Evolutionary conservation across 768 basidiomycete species (phyloP).

Genomic region (Pholiota molesta): DNA sequence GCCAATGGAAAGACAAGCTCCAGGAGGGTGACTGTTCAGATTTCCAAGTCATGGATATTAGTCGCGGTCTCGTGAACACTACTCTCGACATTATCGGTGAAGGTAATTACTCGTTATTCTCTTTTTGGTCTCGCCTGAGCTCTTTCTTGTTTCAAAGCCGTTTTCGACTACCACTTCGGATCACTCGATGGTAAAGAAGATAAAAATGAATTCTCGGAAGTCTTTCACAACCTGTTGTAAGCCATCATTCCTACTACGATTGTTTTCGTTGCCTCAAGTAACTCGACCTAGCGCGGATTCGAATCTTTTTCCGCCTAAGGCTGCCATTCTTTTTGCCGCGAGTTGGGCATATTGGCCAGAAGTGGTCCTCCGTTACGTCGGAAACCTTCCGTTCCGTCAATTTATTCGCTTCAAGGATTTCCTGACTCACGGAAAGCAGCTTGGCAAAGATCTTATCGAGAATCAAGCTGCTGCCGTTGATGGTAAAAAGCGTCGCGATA

Average conservation of each 20-base stretch:
- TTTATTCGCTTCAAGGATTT: conserved; percentile 16
- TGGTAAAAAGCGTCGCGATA: conserved; percentile 13
- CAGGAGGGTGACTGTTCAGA: conserved; percentile 16
- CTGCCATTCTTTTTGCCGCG: conserved; percentile 14
- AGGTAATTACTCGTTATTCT: neutral
- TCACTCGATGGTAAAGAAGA: conserved; percentile 9
- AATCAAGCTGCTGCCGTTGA: conserved; percentile 8
- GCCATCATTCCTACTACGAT: neutral
- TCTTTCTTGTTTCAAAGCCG: neutral
- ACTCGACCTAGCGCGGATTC: conserved; percentile 7
- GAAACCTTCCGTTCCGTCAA: conserved; percentile 14
- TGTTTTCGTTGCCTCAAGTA: neutral
- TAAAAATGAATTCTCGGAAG: conserved; percentile 13
- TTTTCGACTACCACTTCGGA: conserved; percentile 16
- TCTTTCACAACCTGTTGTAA: conserved; percentile 15
- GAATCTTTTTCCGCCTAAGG: conserved; percentile 11
- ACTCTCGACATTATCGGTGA: conserved; percentile 16
- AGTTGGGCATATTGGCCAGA: conserved; percentile 18
- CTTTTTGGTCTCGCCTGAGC: neutral
- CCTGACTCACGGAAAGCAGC: conserved; percentile 10
- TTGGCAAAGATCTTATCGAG: conserved; percentile 11
- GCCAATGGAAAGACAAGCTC: conserved; percentile 14
- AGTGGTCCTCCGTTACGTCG: conserved; percentile 3
- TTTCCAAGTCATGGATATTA: conserved; percentile 13
- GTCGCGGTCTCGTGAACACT: conserved; percentile 9